These are phyloP conservation scores for Phytophthora meadii DNA, from an alignment of 352 stramenopile genomes.

Conservation along the genomic window DNA sequence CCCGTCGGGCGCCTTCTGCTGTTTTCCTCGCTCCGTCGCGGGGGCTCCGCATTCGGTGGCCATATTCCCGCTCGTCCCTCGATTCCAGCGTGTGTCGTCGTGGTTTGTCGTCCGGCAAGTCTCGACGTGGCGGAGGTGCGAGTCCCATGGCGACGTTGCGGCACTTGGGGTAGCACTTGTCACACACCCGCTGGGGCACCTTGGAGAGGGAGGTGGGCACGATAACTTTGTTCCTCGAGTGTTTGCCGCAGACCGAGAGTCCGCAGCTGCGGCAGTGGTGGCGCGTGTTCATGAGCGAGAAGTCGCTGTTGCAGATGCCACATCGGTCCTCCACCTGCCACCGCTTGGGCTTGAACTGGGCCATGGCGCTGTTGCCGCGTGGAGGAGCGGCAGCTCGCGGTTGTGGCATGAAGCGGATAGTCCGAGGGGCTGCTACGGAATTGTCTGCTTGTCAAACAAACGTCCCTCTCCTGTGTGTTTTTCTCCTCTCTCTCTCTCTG, in stretches of 20 bases:
- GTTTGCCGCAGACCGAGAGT: conserved; percentile 74
- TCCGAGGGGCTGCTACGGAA: conserved; percentile 12
- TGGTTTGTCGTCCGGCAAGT: conserved; percentile 22
- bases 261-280: conserved; percentile 86
- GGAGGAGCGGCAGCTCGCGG: conserved; percentile 21
- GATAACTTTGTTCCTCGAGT: conserved; percentile 72
- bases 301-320: conserved; percentile 62
- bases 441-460: conserved; percentile 19
- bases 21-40: conserved; percentile 10
- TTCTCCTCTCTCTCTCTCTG: conserved; percentile 1
- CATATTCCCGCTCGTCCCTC: conserved; percentile 13
- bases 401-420: conserved; percentile 27
- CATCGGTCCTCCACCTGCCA: conserved; percentile 73
- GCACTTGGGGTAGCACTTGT: conserved; percentile 70
- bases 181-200: conserved; percentile 75
- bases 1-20: conserved; percentile 12
- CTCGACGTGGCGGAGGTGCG: conserved; percentile 13
- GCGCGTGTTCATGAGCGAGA: conserved; percentile 67
- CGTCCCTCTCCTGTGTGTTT: neutral
- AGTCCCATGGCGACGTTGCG: conserved; percentile 22
- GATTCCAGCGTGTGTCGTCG: conserved; percentile 32
- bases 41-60: conserved; percentile 13
- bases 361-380: conserved; percentile 49
- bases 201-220: conserved; percentile 74
- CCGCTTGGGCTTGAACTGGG: conserved; percentile 64